Conservation (phyloP, 306 rosid species). For the Sophora flavescens region DNA sequence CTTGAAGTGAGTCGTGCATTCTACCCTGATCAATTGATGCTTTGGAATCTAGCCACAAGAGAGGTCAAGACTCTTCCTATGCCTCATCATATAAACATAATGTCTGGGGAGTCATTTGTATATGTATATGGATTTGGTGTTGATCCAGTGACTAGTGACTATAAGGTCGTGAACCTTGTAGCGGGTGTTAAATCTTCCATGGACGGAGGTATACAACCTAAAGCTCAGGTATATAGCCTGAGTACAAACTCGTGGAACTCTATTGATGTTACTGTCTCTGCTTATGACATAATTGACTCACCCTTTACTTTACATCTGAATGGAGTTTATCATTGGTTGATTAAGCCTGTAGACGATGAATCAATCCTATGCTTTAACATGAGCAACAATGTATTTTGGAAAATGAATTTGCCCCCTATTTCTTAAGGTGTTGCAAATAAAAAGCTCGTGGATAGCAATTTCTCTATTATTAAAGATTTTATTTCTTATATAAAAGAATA, state of each 20-base stretch:
- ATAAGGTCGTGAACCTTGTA: constrained; percentile 17
- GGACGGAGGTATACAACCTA: background rate
- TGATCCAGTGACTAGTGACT: constrained; percentile 3
- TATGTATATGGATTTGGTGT: constrained; percentile 15
- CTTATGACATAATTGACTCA: background rate
- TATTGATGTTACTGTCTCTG: background rate
- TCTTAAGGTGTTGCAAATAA: background rate
- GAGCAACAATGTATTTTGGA: background rate
- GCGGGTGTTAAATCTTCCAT: background rate
- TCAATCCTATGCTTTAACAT: constrained; percentile 22
- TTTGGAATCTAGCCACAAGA: constrained; percentile 33
- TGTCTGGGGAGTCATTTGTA: fast-evolving
- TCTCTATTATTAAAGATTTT: background rate
- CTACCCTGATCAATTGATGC: background rate
- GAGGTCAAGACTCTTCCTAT: constrained; percentile 15
- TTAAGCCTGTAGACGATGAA: background rate
- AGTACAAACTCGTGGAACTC: constrained; percentile 2
- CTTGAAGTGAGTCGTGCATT: background rate
- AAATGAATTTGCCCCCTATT: background rate
- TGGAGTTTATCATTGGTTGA: constrained; percentile 25
- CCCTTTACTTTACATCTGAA: background rate
- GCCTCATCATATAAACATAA: background rate
- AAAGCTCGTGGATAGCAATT: background rate
- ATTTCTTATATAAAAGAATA: constrained; percentile 4
- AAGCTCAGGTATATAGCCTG: constrained; percentile 11